phyloP scores from a whole-genome alignment of 176 grass and related monocot species.

The Triticum monococcum region DNA sequence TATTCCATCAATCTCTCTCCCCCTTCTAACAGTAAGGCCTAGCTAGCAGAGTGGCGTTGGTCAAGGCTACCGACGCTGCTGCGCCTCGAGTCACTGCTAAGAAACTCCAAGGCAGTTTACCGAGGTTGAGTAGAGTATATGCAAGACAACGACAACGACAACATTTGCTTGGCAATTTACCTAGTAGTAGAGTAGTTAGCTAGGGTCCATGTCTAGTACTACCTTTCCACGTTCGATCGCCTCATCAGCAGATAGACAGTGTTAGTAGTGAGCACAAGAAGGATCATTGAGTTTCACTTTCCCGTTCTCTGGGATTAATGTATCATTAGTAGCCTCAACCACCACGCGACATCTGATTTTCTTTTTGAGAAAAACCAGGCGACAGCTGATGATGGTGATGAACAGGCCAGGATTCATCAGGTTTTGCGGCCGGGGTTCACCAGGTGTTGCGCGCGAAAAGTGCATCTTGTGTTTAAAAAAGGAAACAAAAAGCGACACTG shows the following conservation, averaged over 20 bases:
- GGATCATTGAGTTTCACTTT: neutral
- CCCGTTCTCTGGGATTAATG: neutral
- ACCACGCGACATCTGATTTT: neutral
- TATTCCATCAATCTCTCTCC: too few species aligned
- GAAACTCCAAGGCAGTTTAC: conserved; percentile 36
- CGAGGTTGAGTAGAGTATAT: neutral
- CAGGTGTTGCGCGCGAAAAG: neutral
- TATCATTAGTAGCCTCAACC: neutral
- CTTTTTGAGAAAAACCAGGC: too few species aligned
- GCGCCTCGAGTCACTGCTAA: neutral
- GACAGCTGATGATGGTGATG: neutral
- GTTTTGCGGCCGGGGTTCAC: neutral
- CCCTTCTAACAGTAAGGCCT: neutral
- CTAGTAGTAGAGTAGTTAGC: neutral
- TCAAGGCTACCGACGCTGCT: neutral
- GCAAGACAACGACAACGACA: neutral
- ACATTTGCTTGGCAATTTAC: conserved; percentile 29
- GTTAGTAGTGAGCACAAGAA: neutral
- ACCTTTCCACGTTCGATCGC: neutral
- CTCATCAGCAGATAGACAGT: neutral
- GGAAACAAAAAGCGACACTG: too few species aligned
- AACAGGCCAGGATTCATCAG: neutral
- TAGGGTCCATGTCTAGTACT: neutral
- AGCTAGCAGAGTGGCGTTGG: neutral
- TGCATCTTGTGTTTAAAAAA: neutral